phyloP scores from a whole-genome alignment of 177 flowering plant species.

The Telopea speciosissima region DNA sequence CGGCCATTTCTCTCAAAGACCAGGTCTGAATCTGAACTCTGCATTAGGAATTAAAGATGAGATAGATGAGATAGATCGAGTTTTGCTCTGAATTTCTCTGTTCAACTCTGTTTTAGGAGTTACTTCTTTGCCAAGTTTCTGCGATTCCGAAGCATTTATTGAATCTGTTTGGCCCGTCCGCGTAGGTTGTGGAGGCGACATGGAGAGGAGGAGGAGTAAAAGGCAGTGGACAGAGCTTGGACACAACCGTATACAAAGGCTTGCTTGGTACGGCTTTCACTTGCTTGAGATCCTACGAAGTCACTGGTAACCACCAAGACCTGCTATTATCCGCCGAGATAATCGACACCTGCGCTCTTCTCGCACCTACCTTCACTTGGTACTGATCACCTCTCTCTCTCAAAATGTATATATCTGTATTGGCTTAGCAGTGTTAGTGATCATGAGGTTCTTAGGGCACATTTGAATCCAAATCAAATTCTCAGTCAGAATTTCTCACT shows the following conservation, averaged over 20 bases:
- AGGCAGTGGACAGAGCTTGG: slow-evolving; percentile 19
- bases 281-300: slow-evolving; percentile 56
- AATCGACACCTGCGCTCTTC: slow-evolving; percentile 44
- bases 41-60: not conserved
- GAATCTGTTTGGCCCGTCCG: not conserved
- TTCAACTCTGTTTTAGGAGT: too few species aligned
- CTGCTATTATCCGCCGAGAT: slow-evolving; percentile 51
- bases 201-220: slow-evolving; percentile 27
- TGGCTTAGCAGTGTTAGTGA: too few species aligned
- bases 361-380: too few species aligned
- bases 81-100: not conserved
- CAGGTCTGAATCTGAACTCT: slow-evolving; percentile 34
- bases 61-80: too few species aligned
- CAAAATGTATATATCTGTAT: too few species aligned
- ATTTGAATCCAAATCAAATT: too few species aligned
- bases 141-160: not conserved
- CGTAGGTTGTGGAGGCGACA: slow-evolving; percentile 58
- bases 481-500: too few species aligned
- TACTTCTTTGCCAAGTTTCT: not conserved
- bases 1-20: slow-evolving; percentile 57
- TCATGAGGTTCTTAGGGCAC: too few species aligned
- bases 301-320: slow-evolving; percentile 48
- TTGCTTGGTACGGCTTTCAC: slow-evolving; percentile 71
- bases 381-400: too few species aligned
- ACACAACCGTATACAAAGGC: slow-evolving; percentile 59